Percentiles rank a stretch among this genome's conserved stretches.
Conservation (phyloP, 2,329 filamentous ascomycete genomes). For the Shiraia bambusicola region DNA sequence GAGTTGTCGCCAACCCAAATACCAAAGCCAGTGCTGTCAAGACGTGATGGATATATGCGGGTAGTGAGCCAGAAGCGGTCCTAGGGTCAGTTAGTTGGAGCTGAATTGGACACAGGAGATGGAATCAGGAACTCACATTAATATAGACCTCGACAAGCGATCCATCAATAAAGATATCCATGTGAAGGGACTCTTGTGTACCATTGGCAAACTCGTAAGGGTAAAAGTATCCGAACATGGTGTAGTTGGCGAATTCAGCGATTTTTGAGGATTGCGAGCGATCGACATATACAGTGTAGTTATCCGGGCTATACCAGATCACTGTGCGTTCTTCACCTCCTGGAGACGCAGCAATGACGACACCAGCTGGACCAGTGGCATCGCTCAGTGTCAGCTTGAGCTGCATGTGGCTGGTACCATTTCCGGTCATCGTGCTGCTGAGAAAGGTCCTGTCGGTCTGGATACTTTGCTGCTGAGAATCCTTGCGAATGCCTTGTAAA, state of each 20-base stretch:
- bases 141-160: constrained; percentile 51
- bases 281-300: constrained; percentile 50
- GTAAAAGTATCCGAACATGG: constrained; percentile 50
- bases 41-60: constrained; percentile 49
- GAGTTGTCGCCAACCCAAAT: constrained; percentile 45
- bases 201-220: constrained; percentile 45
- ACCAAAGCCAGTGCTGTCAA: constrained; percentile 48
- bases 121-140: constrained; percentile 34
- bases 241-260: constrained; percentile 46
- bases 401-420: constrained; percentile 44
- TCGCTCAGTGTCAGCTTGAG: constrained; percentile 45
- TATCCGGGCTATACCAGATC: constrained; percentile 50
- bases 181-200: constrained; percentile 44
- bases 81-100: constrained; percentile 15
- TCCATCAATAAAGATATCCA: constrained; percentile 52
- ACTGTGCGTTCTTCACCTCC: constrained; percentile 48
- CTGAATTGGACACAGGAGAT: background rate
- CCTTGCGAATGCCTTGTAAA: constrained; percentile 42
- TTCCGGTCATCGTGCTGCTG: constrained; percentile 26
- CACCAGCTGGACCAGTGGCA: constrained; percentile 45
- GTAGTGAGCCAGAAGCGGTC: constrained; percentile 46
- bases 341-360: constrained; percentile 48
- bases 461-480: constrained; percentile 25
- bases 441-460: constrained; percentile 18
- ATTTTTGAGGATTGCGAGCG: constrained; percentile 48